Percentiles rank a stretch among this genome's conserved stretches.
Evolutionary conservation across 306 rosid genomes (phyloP).

Genomic region (Potentilla sterilis): DNA sequence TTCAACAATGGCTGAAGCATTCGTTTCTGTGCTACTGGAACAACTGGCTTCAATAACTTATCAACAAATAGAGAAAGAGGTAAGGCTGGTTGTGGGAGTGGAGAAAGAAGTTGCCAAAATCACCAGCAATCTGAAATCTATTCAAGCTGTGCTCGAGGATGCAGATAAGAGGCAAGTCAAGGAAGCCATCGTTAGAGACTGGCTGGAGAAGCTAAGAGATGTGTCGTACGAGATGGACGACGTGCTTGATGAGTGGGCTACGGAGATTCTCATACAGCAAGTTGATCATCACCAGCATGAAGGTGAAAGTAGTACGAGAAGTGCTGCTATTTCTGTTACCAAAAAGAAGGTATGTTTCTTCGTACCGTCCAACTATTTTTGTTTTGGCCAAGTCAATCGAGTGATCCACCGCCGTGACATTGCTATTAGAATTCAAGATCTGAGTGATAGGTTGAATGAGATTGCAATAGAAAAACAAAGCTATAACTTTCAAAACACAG

Average conservation of each 20-base stretch:
- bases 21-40: constrained; percentile 3
- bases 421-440: no score
- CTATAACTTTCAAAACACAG: neutral
- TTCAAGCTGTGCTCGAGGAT: no score
- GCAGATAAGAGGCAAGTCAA: no score
- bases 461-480: no score
- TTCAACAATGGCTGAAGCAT: neutral
- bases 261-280: neutral
- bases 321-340: no score
- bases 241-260: neutral
- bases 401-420: no score
- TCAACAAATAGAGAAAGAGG: neutral
- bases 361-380: neutral
- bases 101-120: neutral
- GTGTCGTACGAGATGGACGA: no score
- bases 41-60: neutral
- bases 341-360: constrained; percentile 9
- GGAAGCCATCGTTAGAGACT: no score
- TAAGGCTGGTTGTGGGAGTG: neutral
- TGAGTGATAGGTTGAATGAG: no score
- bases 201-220: no score
- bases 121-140: no score
- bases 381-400: no score
- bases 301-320: neutral
- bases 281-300: neutral